phyloP scores from a whole-genome alignment of 2,329 filamentous ascomycete genomes.

The Penicillium corylophilum region DNA sequence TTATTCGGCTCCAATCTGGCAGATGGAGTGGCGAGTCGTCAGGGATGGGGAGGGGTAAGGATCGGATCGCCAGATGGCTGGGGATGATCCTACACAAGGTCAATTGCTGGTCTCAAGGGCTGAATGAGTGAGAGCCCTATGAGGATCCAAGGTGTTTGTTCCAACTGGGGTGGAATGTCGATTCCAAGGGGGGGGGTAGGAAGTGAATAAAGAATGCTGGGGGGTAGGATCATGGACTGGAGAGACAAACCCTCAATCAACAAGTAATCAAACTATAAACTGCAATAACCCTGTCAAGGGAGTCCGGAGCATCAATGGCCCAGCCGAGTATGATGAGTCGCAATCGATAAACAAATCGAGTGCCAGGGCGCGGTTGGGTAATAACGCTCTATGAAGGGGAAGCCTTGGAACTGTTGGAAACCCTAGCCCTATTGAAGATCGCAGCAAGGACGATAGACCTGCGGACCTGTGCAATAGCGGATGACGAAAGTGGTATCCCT shows the following conservation, averaged over 20 bases:
- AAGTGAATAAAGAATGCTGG: conserved; percentile 31
- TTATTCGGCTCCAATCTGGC: conserved; percentile 19
- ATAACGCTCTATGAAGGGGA: conserved; percentile 3
- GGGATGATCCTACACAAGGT: conserved; percentile 24
- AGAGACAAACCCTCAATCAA: conserved; percentile 19
- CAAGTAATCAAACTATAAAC: conserved; percentile 27
- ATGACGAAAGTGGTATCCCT: conserved; percentile 18
- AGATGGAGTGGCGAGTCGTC: conserved; percentile 10
- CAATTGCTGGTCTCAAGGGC: conserved; percentile 21
- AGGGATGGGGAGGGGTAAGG: conserved; percentile 12
- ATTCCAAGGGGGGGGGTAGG: conserved; percentile 14
- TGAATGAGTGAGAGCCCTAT: conserved; percentile 12
- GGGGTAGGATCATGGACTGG: conserved; percentile 17
- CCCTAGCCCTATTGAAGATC: conserved; percentile 18
- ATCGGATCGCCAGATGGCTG: conserved; percentile 22
- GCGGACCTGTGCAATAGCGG: conserved; percentile 11
- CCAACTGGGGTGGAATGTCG: conserved; percentile 27
- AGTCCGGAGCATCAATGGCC: conserved; percentile 16
- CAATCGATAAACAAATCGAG: conserved; percentile 8
- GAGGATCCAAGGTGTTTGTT: conserved; percentile 20
- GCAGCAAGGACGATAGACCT: conserved; percentile 23
- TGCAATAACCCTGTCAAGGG: conserved; percentile 18
- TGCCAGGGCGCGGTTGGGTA: conserved; percentile 15
- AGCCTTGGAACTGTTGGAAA: neutral
- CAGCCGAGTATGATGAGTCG: conserved; percentile 15